Evolutionary conservation across 2,329 filamentous ascomycete species (phyloP), one percentile per base, ranked within the genome.

Genomic region (Aspergillus fructus): DNA sequence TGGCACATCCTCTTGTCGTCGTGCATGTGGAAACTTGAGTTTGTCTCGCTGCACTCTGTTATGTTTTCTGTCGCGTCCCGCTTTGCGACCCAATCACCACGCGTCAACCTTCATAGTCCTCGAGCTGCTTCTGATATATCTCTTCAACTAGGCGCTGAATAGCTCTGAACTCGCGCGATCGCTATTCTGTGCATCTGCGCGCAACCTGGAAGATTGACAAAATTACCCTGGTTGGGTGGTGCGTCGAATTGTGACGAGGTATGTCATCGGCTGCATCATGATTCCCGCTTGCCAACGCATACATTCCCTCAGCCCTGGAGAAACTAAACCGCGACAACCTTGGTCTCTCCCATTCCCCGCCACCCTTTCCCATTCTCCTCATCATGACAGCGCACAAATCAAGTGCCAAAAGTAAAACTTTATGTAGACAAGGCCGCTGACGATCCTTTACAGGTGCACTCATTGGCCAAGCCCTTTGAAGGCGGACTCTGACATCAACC

Each of bases 211-310:
- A 59, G 57, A 58, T 61, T 56, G 34, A 61, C 59, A 57, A 30
- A 43, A 49, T 56, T 56, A 46, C 47, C 55, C 48, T 58, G 62
- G 59, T 61, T 56, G 52, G 64, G 63, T 66, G 59, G 66, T 67
- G 59, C 66, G 66, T 74, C 55, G 64, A 55, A 62, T 59, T 55
- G 73, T 67, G 64, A 67, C 66, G 64, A 72, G 70, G 73, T 75
- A 74, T 68, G 72, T 71, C 61, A 59, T 62, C 64, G 61, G 63
- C 66, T 72, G 70, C 69, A 72, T 64, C 62, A 64, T 64, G 48
- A 59, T 60, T 62, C 64, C 63, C 65, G 64, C 65, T 67, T 74
- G 73, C 73, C 73, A 75, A 72, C 73, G 71, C 73, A 75, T 74
- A 73, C 73, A 70, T 71, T 30, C 64, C 66, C 61, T 66, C 60